Evolutionary conservation across 176 grass and related monocot genomes (phyloP).

Genomic region (Aechmea fasciata): DNA sequence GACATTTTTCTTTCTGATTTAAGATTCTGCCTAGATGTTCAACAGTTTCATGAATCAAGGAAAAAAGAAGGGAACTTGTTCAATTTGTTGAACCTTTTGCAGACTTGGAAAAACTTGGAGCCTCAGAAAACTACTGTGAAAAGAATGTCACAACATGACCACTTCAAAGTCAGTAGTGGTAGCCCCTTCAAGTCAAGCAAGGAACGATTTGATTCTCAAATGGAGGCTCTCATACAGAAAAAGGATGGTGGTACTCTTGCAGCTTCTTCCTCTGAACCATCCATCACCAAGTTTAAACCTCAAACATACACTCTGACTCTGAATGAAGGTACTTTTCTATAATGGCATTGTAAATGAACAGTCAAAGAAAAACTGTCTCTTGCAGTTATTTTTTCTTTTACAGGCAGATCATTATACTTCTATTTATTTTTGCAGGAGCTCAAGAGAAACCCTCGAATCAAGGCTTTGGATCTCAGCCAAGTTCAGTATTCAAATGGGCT

Average conservation of each 20-base stretch:
- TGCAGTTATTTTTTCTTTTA: background rate
- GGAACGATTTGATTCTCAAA: conserved; percentile 69
- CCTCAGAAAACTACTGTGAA: conserved; percentile 90
- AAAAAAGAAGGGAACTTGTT: background rate
- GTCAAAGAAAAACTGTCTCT: background rate
- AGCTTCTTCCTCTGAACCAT: conserved; percentile 39
- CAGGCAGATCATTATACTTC: background rate
- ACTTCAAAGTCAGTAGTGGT: conserved; percentile 46
- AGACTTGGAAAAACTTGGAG: conserved; percentile 61
- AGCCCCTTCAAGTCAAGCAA: conserved; percentile 69
- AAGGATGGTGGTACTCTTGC: conserved; percentile 28
- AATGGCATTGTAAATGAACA: background rate
- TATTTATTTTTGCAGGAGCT: conserved; percentile 25
- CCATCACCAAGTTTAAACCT: conserved; percentile 23
- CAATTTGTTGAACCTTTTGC: conserved; percentile 4
- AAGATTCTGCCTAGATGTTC: background rate
- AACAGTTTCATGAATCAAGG: background rate
- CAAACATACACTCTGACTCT: conserved; percentile 16
- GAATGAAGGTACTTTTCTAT: conserved; percentile 36
- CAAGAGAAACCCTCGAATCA: conserved; percentile 31
- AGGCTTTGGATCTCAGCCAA: conserved; percentile 35
- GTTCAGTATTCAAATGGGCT: conserved; percentile 75
- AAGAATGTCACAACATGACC: conserved; percentile 57
- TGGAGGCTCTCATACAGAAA: conserved; percentile 38
- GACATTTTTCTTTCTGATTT: background rate